Base-by-base conservation (phyloP, 2,329 filamentous ascomycete genomes). In the Aspergillus spinulosporus region DNA sequence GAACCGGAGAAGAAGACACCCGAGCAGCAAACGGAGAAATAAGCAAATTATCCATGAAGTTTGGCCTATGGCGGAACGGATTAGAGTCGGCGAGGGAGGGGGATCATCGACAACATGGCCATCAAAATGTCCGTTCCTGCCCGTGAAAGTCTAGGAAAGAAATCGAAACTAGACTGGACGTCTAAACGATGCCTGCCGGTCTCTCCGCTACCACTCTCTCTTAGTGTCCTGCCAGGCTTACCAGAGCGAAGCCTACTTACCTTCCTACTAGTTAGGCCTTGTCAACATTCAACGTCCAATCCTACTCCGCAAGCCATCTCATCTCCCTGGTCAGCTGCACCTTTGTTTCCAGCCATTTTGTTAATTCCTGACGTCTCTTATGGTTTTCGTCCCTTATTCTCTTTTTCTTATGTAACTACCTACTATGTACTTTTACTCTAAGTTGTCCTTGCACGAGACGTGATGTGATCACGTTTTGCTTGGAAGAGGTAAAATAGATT, bases 1-100 rank as follows among this genome's bases (percentile, higher is more conserved):
- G 64, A 67, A 56, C 56, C 57, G 52, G 62, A 66, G 64, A 67
- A 62, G 58, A 40, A 62, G 29, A 21, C 21, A 21, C 56, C 56
- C 43, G 56, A 53, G 32, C 48, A 54, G 21, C 45, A 62, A 52
- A 56, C 61, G 12, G 53, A 62, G 56, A 68, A 63, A 51, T 62
- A 63, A 62, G 21, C 21, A 21, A 21, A 21, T 21, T 21, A 21
- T 21, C 21, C 21, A 21, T 21, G 21, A 21, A 21, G 21, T 21
- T 21, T 21, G 21, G 21, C 21, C 21, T 21, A 21, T 21, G 21
- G 21, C 21, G 21, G 21, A 21, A 21, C 21, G 21, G 21, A 21
- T 21, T 21, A 21, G 21, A 21, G 21, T 21, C 21, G 21, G 21
- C 21, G 21, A 21, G 21, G 21, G 21, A 21, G 21, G 21, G 21